Evolutionary conservation across 768 basidiomycete genomes (phyloP).

Genomic region (Auricularia sp.): DNA sequence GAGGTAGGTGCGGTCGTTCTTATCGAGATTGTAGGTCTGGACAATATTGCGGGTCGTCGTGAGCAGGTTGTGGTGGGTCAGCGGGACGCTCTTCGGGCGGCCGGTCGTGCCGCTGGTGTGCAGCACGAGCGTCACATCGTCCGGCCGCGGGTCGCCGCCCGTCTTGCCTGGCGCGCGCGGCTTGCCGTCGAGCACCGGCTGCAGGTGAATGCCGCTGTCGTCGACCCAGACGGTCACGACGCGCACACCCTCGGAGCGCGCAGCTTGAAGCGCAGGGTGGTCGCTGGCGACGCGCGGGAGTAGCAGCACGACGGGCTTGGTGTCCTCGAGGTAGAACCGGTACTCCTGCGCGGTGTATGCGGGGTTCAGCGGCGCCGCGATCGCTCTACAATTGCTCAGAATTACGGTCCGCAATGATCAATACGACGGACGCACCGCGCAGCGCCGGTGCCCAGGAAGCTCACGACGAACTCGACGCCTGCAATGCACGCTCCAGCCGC

Average conservation of each 20-base stretch:
- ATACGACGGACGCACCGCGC: constrained; percentile 8
- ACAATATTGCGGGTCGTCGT: constrained; percentile 24
- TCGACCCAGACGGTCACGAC: background rate
- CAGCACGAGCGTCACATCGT: constrained; percentile 43
- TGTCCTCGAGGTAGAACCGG: constrained; percentile 16
- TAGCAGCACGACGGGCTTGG: constrained; percentile 16
- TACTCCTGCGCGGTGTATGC: constrained; percentile 14
- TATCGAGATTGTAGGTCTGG: constrained; percentile 23
- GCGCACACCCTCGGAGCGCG: background rate
- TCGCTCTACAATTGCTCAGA: constrained; percentile 8
- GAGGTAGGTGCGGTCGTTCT: constrained; percentile 21
- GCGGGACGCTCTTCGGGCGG: constrained; percentile 21
- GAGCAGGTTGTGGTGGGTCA: constrained; percentile 24
- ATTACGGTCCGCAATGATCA: background rate
- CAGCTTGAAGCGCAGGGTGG: background rate
- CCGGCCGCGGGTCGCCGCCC: constrained; percentile 13
- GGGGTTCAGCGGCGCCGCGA: constrained; percentile 17
- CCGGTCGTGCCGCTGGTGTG: constrained; percentile 55
- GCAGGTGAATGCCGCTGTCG: background rate
- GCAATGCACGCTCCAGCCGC: background rate
- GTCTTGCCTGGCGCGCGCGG: too few relatives aligned
- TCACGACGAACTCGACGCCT: constrained; percentile 16
- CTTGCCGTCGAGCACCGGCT: background rate
- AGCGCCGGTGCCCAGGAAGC: constrained; percentile 15
- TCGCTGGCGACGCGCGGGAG: constrained; percentile 5